These are phyloP conservation scores for Halophytophthora batemanensis DNA, from an alignment of 352 stramenopile species.

Conservation along the genomic window DNA sequence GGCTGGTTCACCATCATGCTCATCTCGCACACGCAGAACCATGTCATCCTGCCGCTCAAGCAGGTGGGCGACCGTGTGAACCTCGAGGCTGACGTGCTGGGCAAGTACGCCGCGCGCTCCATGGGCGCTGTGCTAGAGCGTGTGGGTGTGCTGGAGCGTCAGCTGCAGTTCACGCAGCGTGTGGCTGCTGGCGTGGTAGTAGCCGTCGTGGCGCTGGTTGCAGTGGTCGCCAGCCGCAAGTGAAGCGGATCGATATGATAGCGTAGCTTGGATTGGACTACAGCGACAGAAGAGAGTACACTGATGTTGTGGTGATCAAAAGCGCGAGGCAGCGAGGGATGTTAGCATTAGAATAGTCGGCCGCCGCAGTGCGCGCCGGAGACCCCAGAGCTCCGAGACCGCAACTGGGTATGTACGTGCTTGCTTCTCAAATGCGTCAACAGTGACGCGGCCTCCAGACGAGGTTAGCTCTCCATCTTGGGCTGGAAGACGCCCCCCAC, in stretches of 20 bases:
- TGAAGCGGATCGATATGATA: slow-evolving; percentile 4
- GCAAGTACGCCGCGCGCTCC: slow-evolving; percentile 88
- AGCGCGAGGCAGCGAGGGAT: not conserved
- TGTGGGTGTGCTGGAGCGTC: slow-evolving; percentile 57
- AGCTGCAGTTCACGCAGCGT: slow-evolving; percentile 37
- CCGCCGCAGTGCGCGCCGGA: too few relatives aligned
- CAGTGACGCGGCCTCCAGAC: too few relatives aligned
- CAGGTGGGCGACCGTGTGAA: slow-evolving; percentile 86
- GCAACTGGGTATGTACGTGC: too few relatives aligned
- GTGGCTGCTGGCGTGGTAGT: slow-evolving; percentile 25
- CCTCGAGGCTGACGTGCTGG: slow-evolving; percentile 90
- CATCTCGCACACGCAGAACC: slow-evolving; percentile 97
- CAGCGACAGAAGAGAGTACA: slow-evolving; percentile 4
- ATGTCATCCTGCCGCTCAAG: slow-evolving; percentile 95
- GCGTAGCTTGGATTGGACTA: slow-evolving; percentile 2
- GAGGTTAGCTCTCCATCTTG: slow-evolving; percentile 45
- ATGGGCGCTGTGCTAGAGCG: slow-evolving; percentile 59
- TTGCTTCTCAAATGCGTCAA: too few relatives aligned
- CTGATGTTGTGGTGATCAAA: slow-evolving; percentile 7
- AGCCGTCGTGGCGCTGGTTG: slow-evolving; percentile 24
- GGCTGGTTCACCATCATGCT: slow-evolving; percentile 99
- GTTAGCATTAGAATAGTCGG: slow-evolving; percentile 22
- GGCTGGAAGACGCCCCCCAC: slow-evolving; percentile 65
- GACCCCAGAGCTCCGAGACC: too few relatives aligned
- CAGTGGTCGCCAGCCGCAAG: slow-evolving; percentile 29